phyloP scores from a whole-genome alignment of 2,329 filamentous ascomycete genomes.

The Hymenoscyphus albidus region DNA sequence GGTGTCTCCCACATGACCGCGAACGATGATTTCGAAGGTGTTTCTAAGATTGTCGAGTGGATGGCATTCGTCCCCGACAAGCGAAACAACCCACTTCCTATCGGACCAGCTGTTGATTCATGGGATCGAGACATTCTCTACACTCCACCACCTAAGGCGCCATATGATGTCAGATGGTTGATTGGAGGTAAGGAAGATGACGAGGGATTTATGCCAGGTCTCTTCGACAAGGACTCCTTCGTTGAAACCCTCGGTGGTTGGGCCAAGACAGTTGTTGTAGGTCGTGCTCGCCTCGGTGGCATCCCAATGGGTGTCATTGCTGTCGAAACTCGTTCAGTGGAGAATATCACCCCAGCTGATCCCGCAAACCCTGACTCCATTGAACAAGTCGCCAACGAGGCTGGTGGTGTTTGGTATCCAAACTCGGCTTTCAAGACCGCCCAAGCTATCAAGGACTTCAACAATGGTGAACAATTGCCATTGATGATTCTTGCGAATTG shows the following conservation, averaged over 20 bases:
- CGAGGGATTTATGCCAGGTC: slow-evolving; percentile 74
- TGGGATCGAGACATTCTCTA: slow-evolving; percentile 94
- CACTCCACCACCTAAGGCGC: slow-evolving; percentile 70
- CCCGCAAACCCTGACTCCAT: slow-evolving; percentile 98
- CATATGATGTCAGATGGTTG: slow-evolving; percentile 91
- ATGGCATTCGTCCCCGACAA: slow-evolving; percentile 96
- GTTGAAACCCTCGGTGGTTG: slow-evolving; percentile 95
- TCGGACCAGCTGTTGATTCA: slow-evolving; percentile 75
- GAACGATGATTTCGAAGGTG: slow-evolving; percentile 94
- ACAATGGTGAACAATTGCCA: slow-evolving; percentile 95
- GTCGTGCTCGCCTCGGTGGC: slow-evolving; percentile 91
- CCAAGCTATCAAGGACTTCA: slow-evolving; percentile 98
- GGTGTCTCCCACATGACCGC: slow-evolving; percentile 99
- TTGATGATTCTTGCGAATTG: slow-evolving; percentile 99
- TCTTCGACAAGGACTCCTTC: slow-evolving; percentile 96
- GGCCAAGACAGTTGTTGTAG: slow-evolving; percentile 94
- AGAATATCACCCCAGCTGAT: slow-evolving; percentile 95
- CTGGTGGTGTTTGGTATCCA: slow-evolving; percentile 98
- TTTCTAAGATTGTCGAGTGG: slow-evolving; percentile 97
- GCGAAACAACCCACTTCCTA: slow-evolving; percentile 88
- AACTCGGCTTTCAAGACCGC: slow-evolving; percentile 99
- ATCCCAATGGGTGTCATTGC: slow-evolving; percentile 98
- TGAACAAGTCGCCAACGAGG: slow-evolving; percentile 90
- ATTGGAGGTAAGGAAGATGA: slow-evolving; percentile 84
- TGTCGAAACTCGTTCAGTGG: slow-evolving; percentile 91